These are phyloP conservation scores for Talaromyces marneffei DNA, from an alignment of 2,329 filamentous ascomycete genomes.

Conservation along the genomic window DNA sequence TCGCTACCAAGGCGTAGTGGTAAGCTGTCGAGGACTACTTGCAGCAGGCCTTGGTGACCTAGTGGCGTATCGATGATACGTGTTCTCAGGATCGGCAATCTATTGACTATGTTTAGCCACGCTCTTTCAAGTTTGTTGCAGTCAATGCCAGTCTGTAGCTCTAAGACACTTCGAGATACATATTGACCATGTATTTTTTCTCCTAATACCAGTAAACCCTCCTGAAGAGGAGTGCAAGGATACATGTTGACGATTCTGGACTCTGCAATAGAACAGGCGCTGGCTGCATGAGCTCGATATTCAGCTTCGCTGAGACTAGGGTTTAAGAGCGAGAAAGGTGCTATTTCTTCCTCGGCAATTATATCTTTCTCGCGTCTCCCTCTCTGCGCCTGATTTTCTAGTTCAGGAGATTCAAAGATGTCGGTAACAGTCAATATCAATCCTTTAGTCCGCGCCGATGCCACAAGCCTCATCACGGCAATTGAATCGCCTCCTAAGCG, in stretches of 20 bases:
- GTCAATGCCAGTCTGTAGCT: slow-evolving; percentile 3
- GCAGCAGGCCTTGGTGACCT: background rate
- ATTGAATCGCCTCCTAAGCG: slow-evolving; percentile 24
- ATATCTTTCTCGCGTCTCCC: background rate
- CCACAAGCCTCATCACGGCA: slow-evolving; percentile 20
- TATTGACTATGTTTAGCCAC: background rate
- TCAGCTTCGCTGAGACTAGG: background rate
- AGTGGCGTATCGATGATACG: background rate
- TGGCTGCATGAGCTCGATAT: slow-evolving; percentile 4
- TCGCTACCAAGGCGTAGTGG: background rate
- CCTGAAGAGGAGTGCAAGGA: slow-evolving; percentile 41
- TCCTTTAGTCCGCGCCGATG: slow-evolving; percentile 3
- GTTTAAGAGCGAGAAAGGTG: slow-evolving; percentile 3
- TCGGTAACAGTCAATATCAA: slow-evolving; percentile 5
- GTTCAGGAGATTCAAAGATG: slow-evolving; percentile 5
- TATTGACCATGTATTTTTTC: slow-evolving; percentile 36
- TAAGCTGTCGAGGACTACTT: background rate
- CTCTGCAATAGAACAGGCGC: background rate
- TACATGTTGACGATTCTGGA: slow-evolving; percentile 20
- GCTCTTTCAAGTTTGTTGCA: background rate
- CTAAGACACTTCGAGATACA: background rate
- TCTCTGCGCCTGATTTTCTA: background rate
- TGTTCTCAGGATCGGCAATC: slow-evolving; percentile 3
- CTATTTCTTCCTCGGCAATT: background rate
- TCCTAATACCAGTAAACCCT: slow-evolving; percentile 42